Evolutionary conservation across 768 basidiomycete species (phyloP), one percentile per base, ranked within the genome.

Genomic region (Leccinellum luteum): DNA sequence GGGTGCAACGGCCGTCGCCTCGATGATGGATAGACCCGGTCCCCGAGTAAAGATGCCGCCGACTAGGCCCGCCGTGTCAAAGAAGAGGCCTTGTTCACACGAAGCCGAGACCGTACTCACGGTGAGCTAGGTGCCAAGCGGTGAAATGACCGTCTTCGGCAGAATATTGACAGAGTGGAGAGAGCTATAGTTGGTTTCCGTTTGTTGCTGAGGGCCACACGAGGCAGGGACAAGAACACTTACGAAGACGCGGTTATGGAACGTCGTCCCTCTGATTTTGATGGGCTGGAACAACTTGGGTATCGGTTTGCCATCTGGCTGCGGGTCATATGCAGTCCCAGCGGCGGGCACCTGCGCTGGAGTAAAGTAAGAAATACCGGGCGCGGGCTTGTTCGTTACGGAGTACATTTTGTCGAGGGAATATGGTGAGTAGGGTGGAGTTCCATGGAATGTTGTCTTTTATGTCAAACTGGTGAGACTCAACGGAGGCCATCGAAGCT

Each of bases 131-230:
- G 60, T 86, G 85, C 85, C 85, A 87, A 21, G 79, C 66, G 0
- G 79, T 80, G 9, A 79, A 44, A 60, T 76, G 64, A 27, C 84
- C 85, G 72, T 85, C 69, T 30, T 82, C 69, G 1, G 82, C 74
- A 27, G 82, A 85, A 68, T 85, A 86, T 67, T 86, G 84, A 66
- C 84, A 82, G 31, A 86, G 66, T 0, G 85, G 85, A 12, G 84
- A 79, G 35, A 85, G 30, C 79, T 79, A 50, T 1, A 49, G 28
- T 31, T 3, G 43, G 27, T 32, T 23, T 43, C 27, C 14, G 43
- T 51, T 34, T 13, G 17, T 31, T 23, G 9, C 25, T 10, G 21
- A n/a, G n/a, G 12, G 17, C 9, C 7, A 35, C 4, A 38, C 30
- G n/a, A 44, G 49, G 28, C 48, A 6, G 28, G n/a, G 21, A 25